phyloP scores from a whole-genome alignment of 2,329 filamentous ascomycete species.

The Myriosclerotinia duriaeana region DNA sequence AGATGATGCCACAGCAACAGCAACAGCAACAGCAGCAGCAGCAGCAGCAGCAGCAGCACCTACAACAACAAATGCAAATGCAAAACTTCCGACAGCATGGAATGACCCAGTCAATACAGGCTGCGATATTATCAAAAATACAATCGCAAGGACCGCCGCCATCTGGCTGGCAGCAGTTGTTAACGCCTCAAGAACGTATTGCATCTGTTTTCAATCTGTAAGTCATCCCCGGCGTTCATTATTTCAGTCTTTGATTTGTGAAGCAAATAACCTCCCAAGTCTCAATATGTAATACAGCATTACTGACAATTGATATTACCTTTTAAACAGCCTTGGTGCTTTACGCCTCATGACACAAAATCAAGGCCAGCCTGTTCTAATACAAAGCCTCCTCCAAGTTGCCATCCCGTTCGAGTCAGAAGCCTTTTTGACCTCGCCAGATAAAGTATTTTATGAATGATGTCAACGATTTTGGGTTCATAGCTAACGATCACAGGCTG shows the following conservation, averaged over 20 bases:
- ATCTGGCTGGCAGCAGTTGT: slow-evolving; percentile 36
- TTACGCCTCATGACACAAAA: slow-evolving; percentile 36
- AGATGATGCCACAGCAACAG: slow-evolving; percentile 38
- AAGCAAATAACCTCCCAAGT: background rate
- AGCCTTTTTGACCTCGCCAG: slow-evolving; percentile 35
- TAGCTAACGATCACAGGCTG: slow-evolving; percentile 32
- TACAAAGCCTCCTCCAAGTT: slow-evolving; percentile 38
- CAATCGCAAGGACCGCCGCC: slow-evolving; percentile 33
- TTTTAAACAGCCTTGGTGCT: slow-evolving; percentile 34
- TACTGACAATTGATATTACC: slow-evolving; percentile 12
- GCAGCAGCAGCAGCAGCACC: slow-evolving; percentile 30
- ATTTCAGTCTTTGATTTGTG: background rate
- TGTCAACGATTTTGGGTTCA: background rate
- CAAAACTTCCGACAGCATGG: slow-evolving; percentile 10
- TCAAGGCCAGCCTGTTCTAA: slow-evolving; percentile 28
- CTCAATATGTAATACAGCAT: background rate
- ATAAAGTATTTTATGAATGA: slow-evolving; percentile 32
- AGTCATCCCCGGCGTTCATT: slow-evolving; percentile 23
- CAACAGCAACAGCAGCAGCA: slow-evolving; percentile 32
- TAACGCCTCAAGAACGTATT: slow-evolving; percentile 37
- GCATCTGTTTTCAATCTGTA: slow-evolving; percentile 35
- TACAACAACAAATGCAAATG: slow-evolving; percentile 18
- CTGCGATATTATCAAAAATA: slow-evolving; percentile 35
- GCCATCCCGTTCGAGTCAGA: slow-evolving; percentile 39
- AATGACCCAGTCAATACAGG: slow-evolving; percentile 32